These are phyloP conservation scores for Dothistroma pini DNA, from an alignment of 2,329 filamentous ascomycete genomes.

Conservation along the genomic window DNA sequence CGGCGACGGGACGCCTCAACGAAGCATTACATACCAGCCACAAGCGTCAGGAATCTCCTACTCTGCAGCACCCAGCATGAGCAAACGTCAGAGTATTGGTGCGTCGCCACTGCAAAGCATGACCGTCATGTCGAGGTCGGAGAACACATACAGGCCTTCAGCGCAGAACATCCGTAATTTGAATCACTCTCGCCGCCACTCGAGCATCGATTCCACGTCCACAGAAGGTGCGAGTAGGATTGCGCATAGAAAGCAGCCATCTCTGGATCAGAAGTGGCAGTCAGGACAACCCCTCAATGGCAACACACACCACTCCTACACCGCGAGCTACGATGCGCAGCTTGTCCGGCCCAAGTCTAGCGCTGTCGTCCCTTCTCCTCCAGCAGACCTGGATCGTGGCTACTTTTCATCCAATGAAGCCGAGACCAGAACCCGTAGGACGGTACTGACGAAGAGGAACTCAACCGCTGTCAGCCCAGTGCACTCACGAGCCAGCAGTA, in stretches of 20 bases:
- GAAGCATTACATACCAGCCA: constrained; percentile 14
- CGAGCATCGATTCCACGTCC: constrained; percentile 70
- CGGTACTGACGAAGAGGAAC: constrained; percentile 68
- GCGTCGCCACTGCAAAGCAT: constrained; percentile 33
- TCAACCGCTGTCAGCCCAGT: constrained; percentile 38
- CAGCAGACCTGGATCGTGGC: constrained; percentile 71
- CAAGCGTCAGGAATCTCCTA: constrained; percentile 10
- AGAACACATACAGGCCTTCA: constrained; percentile 33
- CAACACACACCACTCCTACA: constrained; percentile 23
- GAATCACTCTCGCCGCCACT: constrained; percentile 81
- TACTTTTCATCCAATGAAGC: constrained; percentile 91
- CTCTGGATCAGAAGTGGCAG: constrained; percentile 57
- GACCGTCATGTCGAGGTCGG: constrained; percentile 32
- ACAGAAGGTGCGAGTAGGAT: constrained; percentile 27
- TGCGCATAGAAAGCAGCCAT: constrained; percentile 54
- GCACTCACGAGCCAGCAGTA: constrained; percentile 62
- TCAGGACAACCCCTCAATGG: constrained; percentile 24
- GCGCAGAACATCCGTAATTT: constrained; percentile 45
- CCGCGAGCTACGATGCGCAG: constrained; percentile 22
- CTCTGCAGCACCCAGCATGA: constrained; percentile 34
- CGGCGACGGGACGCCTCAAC: constrained; percentile 12
- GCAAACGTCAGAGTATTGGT: constrained; percentile 30
- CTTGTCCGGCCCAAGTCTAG: constrained; percentile 32
- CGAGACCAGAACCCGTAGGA: constrained; percentile 51
- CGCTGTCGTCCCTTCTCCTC: constrained; percentile 29